Evolutionary conservation across 2,329 filamentous ascomycete species (phyloP).

Genomic region (Neoarthrinium moseri): DNA sequence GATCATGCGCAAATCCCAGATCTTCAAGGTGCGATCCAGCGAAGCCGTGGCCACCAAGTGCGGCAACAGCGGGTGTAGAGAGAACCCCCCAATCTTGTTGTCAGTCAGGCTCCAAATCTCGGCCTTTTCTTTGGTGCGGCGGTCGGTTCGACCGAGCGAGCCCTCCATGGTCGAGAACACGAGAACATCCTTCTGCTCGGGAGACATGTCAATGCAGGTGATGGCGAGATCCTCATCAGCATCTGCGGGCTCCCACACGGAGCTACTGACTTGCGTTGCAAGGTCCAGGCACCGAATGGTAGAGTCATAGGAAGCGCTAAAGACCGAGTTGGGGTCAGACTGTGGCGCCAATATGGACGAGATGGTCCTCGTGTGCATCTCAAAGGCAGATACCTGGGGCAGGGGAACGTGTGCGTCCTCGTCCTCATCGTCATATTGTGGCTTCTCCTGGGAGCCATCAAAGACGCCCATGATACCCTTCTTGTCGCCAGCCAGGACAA

Average conservation of each 20-base stretch:
- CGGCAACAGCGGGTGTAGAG: constrained; percentile 73
- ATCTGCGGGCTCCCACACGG: constrained; percentile 76
- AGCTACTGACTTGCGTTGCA: constrained; percentile 72
- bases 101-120: constrained; percentile 77
- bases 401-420: constrained; percentile 66
- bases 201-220: constrained; percentile 78
- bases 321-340: constrained; percentile 71
- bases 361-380: constrained; percentile 87
- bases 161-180: constrained; percentile 89
- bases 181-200: constrained; percentile 68
- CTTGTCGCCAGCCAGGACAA: constrained; percentile 94
- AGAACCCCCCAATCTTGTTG: constrained; percentile 95
- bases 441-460: constrained; percentile 72
- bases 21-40: constrained; percentile 81
- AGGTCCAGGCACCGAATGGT: constrained; percentile 87
- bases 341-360: constrained; percentile 78
- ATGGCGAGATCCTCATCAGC: constrained; percentile 72
- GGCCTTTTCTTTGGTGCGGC: constrained; percentile 58
- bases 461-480: constrained; percentile 88
- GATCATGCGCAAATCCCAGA: constrained; percentile 84
- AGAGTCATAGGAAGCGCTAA: constrained; percentile 88
- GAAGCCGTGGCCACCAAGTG: constrained; percentile 88
- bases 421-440: constrained; percentile 57
- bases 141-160: constrained; percentile 76
- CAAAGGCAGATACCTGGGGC: constrained; percentile 84